Conservation (phyloP, 2,329 filamentous ascomycete species). For the Ophiostoma populinum region DNA sequence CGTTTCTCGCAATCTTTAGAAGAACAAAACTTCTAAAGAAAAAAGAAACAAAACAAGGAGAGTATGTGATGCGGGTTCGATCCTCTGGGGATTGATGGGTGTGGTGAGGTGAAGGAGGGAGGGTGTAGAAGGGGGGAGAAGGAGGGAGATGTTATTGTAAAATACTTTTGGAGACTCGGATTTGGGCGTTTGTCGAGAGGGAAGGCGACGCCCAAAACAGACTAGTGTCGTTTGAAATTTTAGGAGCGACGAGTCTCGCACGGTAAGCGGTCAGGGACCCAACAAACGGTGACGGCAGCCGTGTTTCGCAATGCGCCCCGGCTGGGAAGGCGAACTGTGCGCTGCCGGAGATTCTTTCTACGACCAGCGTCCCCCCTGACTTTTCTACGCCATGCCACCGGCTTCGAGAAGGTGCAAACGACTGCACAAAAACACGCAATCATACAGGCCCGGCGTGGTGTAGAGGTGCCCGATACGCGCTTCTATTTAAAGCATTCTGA, state of each 20-base stretch:
- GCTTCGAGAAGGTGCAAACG: too few species aligned
- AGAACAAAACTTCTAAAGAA: slow-evolving; percentile 27
- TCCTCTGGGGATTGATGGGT: slow-evolving; percentile 13
- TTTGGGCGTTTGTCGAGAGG: slow-evolving; percentile 11
- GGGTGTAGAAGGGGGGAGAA: slow-evolving; percentile 10
- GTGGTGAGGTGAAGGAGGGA: slow-evolving; percentile 13
- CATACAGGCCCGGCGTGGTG: too few species aligned
- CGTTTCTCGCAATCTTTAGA: slow-evolving; percentile 23
- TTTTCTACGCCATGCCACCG: too few species aligned
- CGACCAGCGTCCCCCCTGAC: too few species aligned
- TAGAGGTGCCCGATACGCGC: neutral
- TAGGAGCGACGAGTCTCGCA: neutral
- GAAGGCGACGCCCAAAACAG: slow-evolving; percentile 5
- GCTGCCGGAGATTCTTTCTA: neutral
- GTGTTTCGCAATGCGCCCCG: too few species aligned
- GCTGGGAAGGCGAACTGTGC: too few species aligned
- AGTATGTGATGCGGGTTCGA: slow-evolving; percentile 14
- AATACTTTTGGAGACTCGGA: slow-evolving; percentile 11
- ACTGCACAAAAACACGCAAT: too few species aligned
- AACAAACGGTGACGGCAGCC: neutral
- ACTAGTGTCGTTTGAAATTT: slow-evolving; percentile 7
- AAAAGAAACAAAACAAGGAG: slow-evolving; percentile 19
- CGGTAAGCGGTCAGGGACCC: neutral
- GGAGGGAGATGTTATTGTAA: slow-evolving; percentile 9
- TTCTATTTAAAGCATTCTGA: too few species aligned